Evolutionary conservation across 768 basidiomycete genomes (phyloP).

Genomic region (Phylloporus rhodoxanthus): DNA sequence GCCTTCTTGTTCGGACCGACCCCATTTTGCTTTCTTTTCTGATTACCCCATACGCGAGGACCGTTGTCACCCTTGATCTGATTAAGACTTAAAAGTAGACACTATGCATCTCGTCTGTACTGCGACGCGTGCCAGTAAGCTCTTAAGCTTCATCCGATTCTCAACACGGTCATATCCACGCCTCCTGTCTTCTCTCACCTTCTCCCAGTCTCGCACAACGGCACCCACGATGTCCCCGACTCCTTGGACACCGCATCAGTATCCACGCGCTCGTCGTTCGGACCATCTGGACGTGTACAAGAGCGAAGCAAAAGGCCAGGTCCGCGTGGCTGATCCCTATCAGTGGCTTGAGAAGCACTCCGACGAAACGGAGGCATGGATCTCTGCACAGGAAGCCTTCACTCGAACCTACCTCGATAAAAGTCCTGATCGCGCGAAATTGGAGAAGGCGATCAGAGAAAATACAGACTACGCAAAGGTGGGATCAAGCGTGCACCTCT

Average conservation of each 20-base stretch:
- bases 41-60: conserved; percentile 15
- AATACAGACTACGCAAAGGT: conserved; percentile 51
- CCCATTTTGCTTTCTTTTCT: conserved; percentile 7
- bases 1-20: not conserved
- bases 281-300: conserved; percentile 66
- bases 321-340: conserved; percentile 66
- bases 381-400: conserved; percentile 50
- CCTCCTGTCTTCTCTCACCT: conserved; percentile 3
- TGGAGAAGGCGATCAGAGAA: conserved; percentile 53
- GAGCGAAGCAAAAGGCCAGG: conserved; percentile 55
- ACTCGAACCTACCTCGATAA: conserved; percentile 58
- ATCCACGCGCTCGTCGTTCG: conserved; percentile 60
- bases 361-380: conserved; percentile 63
- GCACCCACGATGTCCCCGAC: conserved; percentile 34
- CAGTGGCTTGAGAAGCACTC: conserved; percentile 65
- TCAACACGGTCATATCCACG: conserved; percentile 7
- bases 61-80: conserved; percentile 29
- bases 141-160: conserved; percentile 16
- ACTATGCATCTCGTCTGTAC: conserved; percentile 15
- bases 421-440: conserved; percentile 50
- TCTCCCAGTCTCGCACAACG: not conserved
- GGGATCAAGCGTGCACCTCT: not conserved
- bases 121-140: conserved; percentile 9
- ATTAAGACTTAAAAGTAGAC: conserved; percentile 21
- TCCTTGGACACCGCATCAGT: conserved; percentile 50